Evolutionary conservation across 352 stramenopile genomes (phyloP).

Genomic region (Elongisporangium senticosum): DNA sequence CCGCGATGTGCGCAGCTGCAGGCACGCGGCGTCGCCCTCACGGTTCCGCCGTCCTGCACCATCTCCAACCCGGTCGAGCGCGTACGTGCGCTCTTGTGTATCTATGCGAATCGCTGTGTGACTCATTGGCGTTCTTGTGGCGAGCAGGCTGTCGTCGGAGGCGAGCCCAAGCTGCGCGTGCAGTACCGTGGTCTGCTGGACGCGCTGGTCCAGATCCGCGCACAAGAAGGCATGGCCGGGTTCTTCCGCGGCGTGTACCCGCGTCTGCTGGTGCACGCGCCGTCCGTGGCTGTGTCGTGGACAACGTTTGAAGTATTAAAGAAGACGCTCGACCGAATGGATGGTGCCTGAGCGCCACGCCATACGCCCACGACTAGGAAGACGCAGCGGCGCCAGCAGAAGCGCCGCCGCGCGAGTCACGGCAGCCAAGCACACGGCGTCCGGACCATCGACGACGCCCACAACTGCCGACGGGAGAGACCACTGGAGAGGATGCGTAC

Average conservation of each 20-base stretch:
- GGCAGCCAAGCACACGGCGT: no score
- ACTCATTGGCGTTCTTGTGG: neutral
- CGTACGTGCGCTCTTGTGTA: constrained; percentile 20
- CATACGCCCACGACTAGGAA: no score
- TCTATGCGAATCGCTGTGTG: constrained; percentile 1
- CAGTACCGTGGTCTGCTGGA: constrained; percentile 76
- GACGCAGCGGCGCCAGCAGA: no score
- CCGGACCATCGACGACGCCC: no score
- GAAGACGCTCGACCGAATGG: constrained; percentile 68
- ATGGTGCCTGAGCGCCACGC: constrained; percentile 6
- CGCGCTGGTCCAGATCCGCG: constrained; percentile 83
- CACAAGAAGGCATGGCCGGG: constrained; percentile 89
- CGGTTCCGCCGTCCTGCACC: constrained; percentile 51
- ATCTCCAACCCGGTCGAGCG: constrained; percentile 30
- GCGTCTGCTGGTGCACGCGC: constrained; percentile 93
- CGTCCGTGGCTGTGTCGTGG: constrained; percentile 98
- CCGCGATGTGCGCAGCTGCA: constrained; percentile 69
- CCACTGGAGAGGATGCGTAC: neutral
- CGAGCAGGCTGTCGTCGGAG: constrained; percentile 14
- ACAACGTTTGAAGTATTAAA: constrained; percentile 98
- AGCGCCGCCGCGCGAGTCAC: no score
- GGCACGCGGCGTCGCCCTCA: constrained; percentile 52
- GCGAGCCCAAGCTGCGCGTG: constrained; percentile 47
- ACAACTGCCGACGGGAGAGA: neutral
- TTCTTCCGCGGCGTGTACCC: constrained; percentile 95